phyloP scores from a whole-genome alignment of 768 basidiomycete genomes.

The Botryobasidium botryosum region DNA sequence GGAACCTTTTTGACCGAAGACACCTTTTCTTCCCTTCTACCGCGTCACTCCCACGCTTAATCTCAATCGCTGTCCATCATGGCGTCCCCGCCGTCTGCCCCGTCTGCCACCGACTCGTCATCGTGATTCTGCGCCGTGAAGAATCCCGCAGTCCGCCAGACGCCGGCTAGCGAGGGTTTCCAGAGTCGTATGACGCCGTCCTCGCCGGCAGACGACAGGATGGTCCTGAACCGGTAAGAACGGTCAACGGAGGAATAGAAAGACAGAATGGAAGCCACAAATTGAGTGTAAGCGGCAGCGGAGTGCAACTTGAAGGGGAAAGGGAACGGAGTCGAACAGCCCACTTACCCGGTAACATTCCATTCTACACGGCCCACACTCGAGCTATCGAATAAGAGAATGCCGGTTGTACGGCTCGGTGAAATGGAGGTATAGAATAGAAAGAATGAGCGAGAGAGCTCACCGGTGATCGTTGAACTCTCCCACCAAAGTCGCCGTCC shows the following conservation, averaged over 20 bases:
- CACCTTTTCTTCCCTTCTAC: too few species aligned
- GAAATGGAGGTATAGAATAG: neutral
- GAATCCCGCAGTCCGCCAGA: too few species aligned
- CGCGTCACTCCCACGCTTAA: too few species aligned
- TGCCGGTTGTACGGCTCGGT: constrained; percentile 4
- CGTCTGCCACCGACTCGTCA: too few species aligned
- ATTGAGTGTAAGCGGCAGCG: too few species aligned
- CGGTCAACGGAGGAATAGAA: neutral
- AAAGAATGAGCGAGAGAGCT: constrained; percentile 12
- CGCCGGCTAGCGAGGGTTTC: too few species aligned
- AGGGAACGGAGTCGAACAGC: neutral
- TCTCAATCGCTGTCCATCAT: too few species aligned
- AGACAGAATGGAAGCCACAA: too few species aligned
- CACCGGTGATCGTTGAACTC: constrained; percentile 82
- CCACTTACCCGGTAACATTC: constrained; percentile 67
- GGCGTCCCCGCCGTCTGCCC: too few species aligned
- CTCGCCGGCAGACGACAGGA: constrained; percentile 70
- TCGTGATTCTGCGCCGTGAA: too few species aligned
- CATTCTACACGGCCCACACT: constrained; percentile 79
- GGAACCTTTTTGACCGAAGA: too few species aligned
- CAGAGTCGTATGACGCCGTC: constrained; percentile 68
- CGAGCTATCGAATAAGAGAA: constrained; percentile 27
- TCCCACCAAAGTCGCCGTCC: constrained; percentile 61
- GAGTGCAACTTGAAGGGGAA: constrained; percentile 1
- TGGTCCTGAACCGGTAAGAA: constrained; percentile 34